These are phyloP conservation scores for Pestalotiopsis sp. DNA, from an alignment of 2,329 filamentous ascomycete species.

Conservation along the genomic window DNA sequence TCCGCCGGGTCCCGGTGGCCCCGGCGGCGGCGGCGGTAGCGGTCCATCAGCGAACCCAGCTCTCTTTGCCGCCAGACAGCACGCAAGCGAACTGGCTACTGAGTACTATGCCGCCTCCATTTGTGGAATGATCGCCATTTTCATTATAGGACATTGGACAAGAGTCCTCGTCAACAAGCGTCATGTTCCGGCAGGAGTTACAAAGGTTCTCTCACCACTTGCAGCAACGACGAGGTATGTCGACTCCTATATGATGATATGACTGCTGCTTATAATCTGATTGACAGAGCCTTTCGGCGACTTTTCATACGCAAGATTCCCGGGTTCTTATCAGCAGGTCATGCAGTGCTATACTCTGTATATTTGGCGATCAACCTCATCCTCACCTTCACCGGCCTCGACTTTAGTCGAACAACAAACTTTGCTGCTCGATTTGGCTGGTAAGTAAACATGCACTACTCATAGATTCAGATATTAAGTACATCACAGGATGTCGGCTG, in stretches of 20 bases:
- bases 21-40: not conserved
- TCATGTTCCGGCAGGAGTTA: not conserved
- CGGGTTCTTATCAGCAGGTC: slow-evolving; percentile 40
- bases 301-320: slow-evolving; percentile 31
- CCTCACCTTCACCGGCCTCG: slow-evolving; percentile 32
- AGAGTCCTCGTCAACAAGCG: slow-evolving; percentile 8
- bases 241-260: not conserved
- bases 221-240: slow-evolving; percentile 13
- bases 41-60: not conserved
- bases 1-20: too few relatives aligned
- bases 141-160: slow-evolving; percentile 17
- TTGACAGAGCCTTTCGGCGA: slow-evolving; percentile 15
- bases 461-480: slow-evolving; percentile 7
- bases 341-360: slow-evolving; percentile 33
- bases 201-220: slow-evolving; percentile 14
- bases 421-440: slow-evolving; percentile 33
- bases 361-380: slow-evolving; percentile 36
- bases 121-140: slow-evolving; percentile 15
- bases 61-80: slow-evolving; percentile 12
- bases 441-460: slow-evolving; percentile 17
- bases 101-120: slow-evolving; percentile 19
- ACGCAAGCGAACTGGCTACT: slow-evolving; percentile 5
- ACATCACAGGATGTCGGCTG: slow-evolving; percentile 42
- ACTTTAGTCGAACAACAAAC: slow-evolving; percentile 25
- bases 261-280: not conserved